A percentile compares a stretch with the other conserved stretches of the same genome.
These are phyloP conservation scores for Podospora tetraspora DNA, from an alignment of 495 filamentous ascomycete species.

Conservation along the genomic window DNA sequence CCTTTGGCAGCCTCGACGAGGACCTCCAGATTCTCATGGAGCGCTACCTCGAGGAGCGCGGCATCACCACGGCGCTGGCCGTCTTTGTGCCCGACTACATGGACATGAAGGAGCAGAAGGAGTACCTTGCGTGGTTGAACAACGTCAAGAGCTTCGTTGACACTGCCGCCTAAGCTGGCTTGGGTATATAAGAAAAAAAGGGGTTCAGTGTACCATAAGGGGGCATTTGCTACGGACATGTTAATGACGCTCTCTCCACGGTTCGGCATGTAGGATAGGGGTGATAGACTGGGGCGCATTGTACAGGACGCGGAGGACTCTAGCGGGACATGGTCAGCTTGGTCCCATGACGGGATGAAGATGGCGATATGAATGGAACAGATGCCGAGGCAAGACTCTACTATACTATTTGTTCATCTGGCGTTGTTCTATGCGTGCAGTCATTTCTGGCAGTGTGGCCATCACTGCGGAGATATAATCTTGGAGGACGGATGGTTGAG, in stretches of 20 bases:
- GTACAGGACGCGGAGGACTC: neutral
- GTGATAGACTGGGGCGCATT: constrained; percentile 1
- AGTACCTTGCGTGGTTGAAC: constrained; percentile 88
- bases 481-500: neutral
- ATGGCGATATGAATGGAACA: neutral
- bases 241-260: constrained; percentile 12
- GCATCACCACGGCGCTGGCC: constrained; percentile 80
- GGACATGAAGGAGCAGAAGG: constrained; percentile 97
- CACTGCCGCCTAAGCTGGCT: constrained; percentile 43
- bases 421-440: too few species aligned
- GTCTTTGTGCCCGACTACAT: constrained; percentile 94
- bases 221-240: constrained; percentile 1
- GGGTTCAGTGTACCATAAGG: constrained; percentile 6
- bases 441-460: too few species aligned
- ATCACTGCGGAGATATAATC: too few species aligned
- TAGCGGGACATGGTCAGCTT: neutral
- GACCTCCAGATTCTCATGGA: constrained; percentile 89
- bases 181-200: constrained; percentile 3
- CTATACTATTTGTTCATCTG: neutral
- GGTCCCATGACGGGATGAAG: neutral
- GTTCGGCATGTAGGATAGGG: constrained; percentile 12
- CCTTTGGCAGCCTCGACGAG: constrained; percentile 91
- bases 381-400: neutral
- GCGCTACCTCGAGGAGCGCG: constrained; percentile 90
- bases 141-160: constrained; percentile 74